Evolutionary conservation across 305 asterid species (phyloP).

Genomic region (Fraxinus dipetala): DNA sequence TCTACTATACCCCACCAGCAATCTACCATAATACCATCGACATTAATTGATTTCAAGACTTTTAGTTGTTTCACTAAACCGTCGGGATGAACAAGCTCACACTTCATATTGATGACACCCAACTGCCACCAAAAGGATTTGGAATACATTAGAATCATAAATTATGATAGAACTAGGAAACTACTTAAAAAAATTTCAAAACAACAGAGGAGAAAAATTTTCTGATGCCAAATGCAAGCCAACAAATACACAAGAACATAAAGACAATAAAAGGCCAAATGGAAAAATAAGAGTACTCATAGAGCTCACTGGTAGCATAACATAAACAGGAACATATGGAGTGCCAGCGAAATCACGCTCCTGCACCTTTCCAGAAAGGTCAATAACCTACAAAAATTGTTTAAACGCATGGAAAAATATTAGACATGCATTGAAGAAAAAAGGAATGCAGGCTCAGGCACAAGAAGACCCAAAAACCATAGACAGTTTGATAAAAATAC

Average conservation of each 20-base stretch:
- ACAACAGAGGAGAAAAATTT: background rate
- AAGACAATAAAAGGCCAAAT: conserved; percentile 4
- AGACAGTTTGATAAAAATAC: background rate
- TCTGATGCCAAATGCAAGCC: conserved; percentile 9
- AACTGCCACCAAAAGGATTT: conserved; percentile 45
- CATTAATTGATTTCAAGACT: conserved; percentile 59
- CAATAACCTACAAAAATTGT: conserved; percentile 52
- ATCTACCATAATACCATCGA: conserved; percentile 81
- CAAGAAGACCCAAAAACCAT: conserved; percentile 23
- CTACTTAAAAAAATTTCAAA: background rate
- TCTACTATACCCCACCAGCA: conserved; percentile 99
- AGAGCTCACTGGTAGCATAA: conserved; percentile 81
- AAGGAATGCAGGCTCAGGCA: background rate
- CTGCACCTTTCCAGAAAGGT: conserved; percentile 56
- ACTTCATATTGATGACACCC: conserved; percentile 75
- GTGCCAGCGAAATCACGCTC: conserved; percentile 77
- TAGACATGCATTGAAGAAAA: background rate
- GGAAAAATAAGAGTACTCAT: conserved; percentile 1
- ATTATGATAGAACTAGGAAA: background rate
- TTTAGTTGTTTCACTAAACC: conserved; percentile 73
- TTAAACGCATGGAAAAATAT: background rate
- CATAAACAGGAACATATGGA: conserved; percentile 72
- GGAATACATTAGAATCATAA: background rate
- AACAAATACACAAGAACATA: background rate
- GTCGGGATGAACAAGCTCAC: conserved; percentile 84